Percentiles rank a stretch among this genome's conserved stretches.
Evolutionary conservation across 2,329 filamentous ascomycete genomes (phyloP).

Genomic region (Colletotrichum sidae): DNA sequence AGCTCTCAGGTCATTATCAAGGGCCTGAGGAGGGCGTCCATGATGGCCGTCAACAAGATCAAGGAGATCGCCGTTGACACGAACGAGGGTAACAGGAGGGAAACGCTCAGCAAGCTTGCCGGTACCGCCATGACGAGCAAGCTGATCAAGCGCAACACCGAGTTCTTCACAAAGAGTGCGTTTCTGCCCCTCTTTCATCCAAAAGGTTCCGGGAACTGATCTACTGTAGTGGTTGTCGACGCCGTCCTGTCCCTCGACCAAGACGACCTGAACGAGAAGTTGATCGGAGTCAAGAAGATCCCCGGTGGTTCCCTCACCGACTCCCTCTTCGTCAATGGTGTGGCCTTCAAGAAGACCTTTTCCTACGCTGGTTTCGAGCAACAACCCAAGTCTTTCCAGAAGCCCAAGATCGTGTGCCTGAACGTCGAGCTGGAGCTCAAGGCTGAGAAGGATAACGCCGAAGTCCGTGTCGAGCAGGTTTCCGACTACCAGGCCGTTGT

Average conservation of each 20-base stretch:
- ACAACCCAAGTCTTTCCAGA: slow-evolving; percentile 93
- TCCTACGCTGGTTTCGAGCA: slow-evolving; percentile 99
- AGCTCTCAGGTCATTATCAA: slow-evolving; percentile 99
- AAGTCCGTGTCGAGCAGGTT: slow-evolving; percentile 97
- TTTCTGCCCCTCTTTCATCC: slow-evolving; percentile 7
- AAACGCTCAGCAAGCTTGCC: slow-evolving; percentile 90
- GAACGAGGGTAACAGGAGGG: slow-evolving; percentile 83
- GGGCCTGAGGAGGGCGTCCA: slow-evolving; percentile 86
- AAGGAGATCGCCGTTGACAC: slow-evolving; percentile 96
- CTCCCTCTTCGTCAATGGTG: slow-evolving; percentile 95
- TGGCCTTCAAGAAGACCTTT: slow-evolving; percentile 99
- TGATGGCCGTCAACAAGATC: slow-evolving; percentile 97
- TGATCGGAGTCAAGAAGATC: slow-evolving; percentile 99
- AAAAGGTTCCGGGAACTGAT: slow-evolving; percentile 4
- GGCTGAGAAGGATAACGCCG: slow-evolving; percentile 99
- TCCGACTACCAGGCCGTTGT: slow-evolving; percentile 99
- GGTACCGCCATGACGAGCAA: slow-evolving; percentile 99
- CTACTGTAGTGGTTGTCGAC: slow-evolving; percentile 87
- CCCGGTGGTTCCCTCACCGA: slow-evolving; percentile 96
- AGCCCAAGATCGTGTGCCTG: slow-evolving; percentile 96
- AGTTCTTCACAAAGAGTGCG: slow-evolving; percentile 97
- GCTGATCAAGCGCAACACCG: slow-evolving; percentile 95
- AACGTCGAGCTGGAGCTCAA: slow-evolving; percentile 99
- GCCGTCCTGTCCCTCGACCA: slow-evolving; percentile 96
- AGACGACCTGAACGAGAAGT: slow-evolving; percentile 95